These are phyloP conservation scores for Nelumbo lutea DNA, from an alignment of 164 flowering plant species.

Conservation along the genomic window DNA sequence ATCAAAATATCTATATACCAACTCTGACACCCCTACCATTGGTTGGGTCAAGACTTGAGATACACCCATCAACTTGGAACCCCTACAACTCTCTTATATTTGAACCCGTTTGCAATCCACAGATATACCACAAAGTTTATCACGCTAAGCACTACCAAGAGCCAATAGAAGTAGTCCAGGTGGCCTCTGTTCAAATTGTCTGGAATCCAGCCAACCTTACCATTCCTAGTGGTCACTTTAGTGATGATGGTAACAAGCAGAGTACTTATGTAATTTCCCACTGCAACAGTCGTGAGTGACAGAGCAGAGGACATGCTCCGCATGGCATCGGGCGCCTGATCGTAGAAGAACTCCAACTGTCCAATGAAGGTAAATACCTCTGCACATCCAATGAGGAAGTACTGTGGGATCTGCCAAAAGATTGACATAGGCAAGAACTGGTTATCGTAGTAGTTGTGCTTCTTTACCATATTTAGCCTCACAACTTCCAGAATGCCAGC, in stretches of 20 bases:
- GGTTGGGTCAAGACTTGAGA: no score
- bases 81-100: slow-evolving; percentile 33
- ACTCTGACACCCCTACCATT: no score
- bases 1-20: no score
- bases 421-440: slow-evolving; percentile 28
- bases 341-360: slow-evolving; percentile 51
- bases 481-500: slow-evolving; percentile 31
- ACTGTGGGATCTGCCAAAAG: slow-evolving; percentile 51
- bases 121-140: slow-evolving; percentile 35
- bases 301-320: slow-evolving; percentile 46
- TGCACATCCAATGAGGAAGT: slow-evolving; percentile 44
- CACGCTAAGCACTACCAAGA: slow-evolving; percentile 32
- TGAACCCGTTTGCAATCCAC: slow-evolving; percentile 29
- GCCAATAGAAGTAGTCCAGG: slow-evolving; percentile 45
- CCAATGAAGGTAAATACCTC: slow-evolving; percentile 51
- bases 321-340: slow-evolving; percentile 55
- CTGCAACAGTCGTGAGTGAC: slow-evolving; percentile 33
- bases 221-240: slow-evolving; percentile 22
- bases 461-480: slow-evolving; percentile 26
- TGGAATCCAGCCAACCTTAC: slow-evolving; percentile 51
- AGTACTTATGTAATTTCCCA: slow-evolving; percentile 42
- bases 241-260: slow-evolving; percentile 37
- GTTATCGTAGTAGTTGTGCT: slow-evolving; percentile 26
- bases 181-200: slow-evolving; percentile 45
- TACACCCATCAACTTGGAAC: not conserved